phyloP scores from a whole-genome alignment of 208 protist genomes.

The Zelonia costaricensis region DNA sequence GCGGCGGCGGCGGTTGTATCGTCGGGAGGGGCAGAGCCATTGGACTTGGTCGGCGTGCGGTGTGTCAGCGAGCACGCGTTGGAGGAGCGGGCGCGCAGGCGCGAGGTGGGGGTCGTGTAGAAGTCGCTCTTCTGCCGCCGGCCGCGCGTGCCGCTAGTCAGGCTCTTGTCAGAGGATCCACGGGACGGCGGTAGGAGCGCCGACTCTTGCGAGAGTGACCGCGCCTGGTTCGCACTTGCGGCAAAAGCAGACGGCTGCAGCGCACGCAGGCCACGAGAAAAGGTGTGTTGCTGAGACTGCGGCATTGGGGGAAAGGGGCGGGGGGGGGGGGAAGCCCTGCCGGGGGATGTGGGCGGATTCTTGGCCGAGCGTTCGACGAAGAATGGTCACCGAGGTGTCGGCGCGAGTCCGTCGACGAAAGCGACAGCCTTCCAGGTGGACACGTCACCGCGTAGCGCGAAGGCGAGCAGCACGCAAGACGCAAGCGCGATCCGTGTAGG shows the following conservation, averaged over 20 bases:
- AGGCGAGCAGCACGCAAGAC: too few species aligned
- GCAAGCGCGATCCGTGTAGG: too few species aligned
- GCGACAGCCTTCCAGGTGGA: too few species aligned
- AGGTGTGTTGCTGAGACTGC: not conserved
- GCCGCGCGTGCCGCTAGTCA: not conserved
- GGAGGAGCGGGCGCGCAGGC: constrained; percentile 12
- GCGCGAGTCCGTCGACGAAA: too few species aligned
- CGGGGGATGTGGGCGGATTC: too few species aligned
- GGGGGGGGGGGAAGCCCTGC: too few species aligned
- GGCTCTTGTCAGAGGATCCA: not conserved
- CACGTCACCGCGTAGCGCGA: too few species aligned
- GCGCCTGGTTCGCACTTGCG: not conserved
- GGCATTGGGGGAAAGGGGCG: too few species aligned
- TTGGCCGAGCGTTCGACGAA: too few species aligned
- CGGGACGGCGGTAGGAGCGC: not conserved
- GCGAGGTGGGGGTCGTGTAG: not conserved
- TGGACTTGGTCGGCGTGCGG: not conserved
- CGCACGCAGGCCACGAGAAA: not conserved
- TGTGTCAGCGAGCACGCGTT: not conserved
- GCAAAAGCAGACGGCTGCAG: not conserved
- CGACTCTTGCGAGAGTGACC: not conserved
- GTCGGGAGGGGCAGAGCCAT: too few species aligned
- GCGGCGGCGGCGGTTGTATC: not conserved
- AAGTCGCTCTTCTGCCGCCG: not conserved
- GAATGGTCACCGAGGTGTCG: too few species aligned